Percentiles rank a stretch among this genome's conserved stretches.
phyloP scores from a whole-genome alignment of 1,284 basidiomycete species.

The Crepidotus sp. region DNA sequence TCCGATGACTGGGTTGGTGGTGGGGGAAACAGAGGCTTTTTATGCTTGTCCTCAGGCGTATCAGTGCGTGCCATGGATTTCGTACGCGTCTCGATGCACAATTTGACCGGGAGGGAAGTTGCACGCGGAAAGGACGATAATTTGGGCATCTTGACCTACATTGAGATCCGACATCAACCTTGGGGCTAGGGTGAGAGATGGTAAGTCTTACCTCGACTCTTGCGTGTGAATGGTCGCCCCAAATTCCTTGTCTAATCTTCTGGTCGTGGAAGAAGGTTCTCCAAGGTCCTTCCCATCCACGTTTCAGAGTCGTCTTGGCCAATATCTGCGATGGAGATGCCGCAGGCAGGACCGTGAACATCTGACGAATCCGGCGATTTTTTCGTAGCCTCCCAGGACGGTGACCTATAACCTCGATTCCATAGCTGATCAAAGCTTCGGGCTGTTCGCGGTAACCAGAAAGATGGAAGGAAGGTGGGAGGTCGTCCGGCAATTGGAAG shows the following conservation, averaged over 20 bases:
- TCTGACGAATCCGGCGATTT: conserved; percentile 11
- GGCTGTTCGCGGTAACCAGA: background rate
- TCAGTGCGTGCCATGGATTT: conserved; percentile 7
- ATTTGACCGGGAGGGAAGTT: conserved; percentile 12
- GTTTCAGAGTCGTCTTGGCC: conserved; percentile 2
- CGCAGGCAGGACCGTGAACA: conserved; percentile 10
- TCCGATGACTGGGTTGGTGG: conserved; percentile 8
- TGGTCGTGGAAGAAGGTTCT: background rate
- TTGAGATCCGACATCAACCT: too few relatives aligned
- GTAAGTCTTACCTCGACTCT: conserved; percentile 1
- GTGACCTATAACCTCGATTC: conserved; percentile 16
- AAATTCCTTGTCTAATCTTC: conserved; percentile 11
- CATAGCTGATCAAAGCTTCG: conserved; percentile 6
- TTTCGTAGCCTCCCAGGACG: conserved; percentile 4
- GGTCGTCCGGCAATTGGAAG: conserved; percentile 4
- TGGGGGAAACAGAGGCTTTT: conserved; percentile 14
- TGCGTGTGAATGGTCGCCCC: conserved; percentile 15
- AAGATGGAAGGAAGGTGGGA: conserved; percentile 13
- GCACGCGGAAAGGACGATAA: conserved; percentile 7
- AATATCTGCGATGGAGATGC: conserved; percentile 7
- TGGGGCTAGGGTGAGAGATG: too few relatives aligned
- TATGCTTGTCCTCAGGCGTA: conserved; percentile 11
- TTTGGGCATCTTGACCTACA: conserved; percentile 10
- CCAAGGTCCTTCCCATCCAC: conserved; percentile 10
- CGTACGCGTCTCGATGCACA: conserved; percentile 11